Conservation (phyloP, 2,329 filamentous ascomycete species). For the Trichothecium roseum region DNA sequence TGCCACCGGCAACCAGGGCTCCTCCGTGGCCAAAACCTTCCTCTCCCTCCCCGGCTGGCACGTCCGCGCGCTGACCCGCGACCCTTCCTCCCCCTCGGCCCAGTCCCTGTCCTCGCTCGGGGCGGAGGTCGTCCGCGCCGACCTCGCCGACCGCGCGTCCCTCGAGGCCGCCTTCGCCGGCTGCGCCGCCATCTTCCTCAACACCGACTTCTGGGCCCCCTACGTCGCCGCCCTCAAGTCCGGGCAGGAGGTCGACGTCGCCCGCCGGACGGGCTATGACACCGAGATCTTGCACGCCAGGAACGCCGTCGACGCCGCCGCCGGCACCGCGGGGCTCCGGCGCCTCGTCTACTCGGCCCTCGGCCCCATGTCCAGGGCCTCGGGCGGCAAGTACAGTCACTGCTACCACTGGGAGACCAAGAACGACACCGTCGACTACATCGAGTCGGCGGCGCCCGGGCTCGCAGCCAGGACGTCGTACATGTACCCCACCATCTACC, state of each 20-base stretch:
- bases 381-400: slow-evolving; percentile 28
- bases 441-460: slow-evolving; percentile 25
- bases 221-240: slow-evolving; percentile 27
- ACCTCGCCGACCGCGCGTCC: slow-evolving; percentile 27
- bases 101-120: slow-evolving; percentile 26
- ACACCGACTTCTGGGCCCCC: slow-evolving; percentile 39
- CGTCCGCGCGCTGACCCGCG: slow-evolving; percentile 35
- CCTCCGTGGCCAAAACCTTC: slow-evolving; percentile 34
- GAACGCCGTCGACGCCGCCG: slow-evolving; percentile 41
- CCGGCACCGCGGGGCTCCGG: slow-evolving; percentile 15
- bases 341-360: slow-evolving; percentile 37
- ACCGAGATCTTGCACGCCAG: slow-evolving; percentile 37
- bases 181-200: slow-evolving; percentile 37
- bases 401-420: slow-evolving; percentile 40
- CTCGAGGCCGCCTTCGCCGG: slow-evolving; percentile 28
- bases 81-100: slow-evolving; percentile 26
- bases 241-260: slow-evolving; percentile 19
- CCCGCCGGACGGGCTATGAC: slow-evolving; percentile 28
- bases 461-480: slow-evolving; percentile 27
- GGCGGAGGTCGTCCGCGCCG: slow-evolving; percentile 30
- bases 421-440: slow-evolving; percentile 34
- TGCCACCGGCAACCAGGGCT: slow-evolving; percentile 36
- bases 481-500: slow-evolving; percentile 14
- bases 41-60: slow-evolving; percentile 22
- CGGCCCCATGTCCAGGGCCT: slow-evolving; percentile 32